Evolutionary conservation across 768 basidiomycete genomes (phyloP).

Genomic region (Rhodotorula kratochvilovae): DNA sequence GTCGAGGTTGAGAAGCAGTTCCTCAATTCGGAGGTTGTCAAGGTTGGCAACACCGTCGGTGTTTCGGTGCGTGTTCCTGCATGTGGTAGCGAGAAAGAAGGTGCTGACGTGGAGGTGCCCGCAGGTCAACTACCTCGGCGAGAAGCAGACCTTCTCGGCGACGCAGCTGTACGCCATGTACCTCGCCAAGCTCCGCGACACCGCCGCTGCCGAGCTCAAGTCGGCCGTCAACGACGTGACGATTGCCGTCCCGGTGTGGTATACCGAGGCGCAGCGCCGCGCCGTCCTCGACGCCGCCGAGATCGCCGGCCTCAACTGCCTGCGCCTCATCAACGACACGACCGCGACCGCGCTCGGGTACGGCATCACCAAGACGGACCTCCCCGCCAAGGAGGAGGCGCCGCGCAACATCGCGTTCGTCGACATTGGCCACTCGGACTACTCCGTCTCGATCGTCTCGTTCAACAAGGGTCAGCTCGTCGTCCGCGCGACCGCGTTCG

Average conservation of each 20-base stretch:
- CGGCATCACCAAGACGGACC: conserved; percentile 97
- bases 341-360: conserved; percentile 95
- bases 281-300: conserved; percentile 82
- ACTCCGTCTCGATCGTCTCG: conserved; percentile 79
- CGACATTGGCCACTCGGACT: conserved; percentile 88
- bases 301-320: conserved; percentile 81
- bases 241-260: conserved; percentile 95
- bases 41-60: conserved; percentile 76
- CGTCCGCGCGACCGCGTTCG: conserved; percentile 83
- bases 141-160: conserved; percentile 69
- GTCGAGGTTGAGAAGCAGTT: conserved; percentile 84
- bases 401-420: conserved; percentile 87
- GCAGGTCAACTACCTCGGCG: conserved; percentile 84
- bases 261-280: conserved; percentile 85
- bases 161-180: conserved; percentile 91
- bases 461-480: conserved; percentile 89
- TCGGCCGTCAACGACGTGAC: conserved; percentile 81
- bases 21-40: conserved; percentile 78
- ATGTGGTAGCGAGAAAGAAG: too few relatives aligned
- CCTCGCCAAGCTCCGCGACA: conserved; percentile 84
- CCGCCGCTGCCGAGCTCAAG: conserved; percentile 77
- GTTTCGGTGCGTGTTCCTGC: conserved; percentile 61
- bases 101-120: too few relatives aligned
- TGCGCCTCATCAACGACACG: conserved; percentile 94
- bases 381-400: conserved; percentile 70